These are phyloP conservation scores for Diophrys sp. DNA, from an alignment of 73 alveolate genomes.

Conservation along the genomic window DNA sequence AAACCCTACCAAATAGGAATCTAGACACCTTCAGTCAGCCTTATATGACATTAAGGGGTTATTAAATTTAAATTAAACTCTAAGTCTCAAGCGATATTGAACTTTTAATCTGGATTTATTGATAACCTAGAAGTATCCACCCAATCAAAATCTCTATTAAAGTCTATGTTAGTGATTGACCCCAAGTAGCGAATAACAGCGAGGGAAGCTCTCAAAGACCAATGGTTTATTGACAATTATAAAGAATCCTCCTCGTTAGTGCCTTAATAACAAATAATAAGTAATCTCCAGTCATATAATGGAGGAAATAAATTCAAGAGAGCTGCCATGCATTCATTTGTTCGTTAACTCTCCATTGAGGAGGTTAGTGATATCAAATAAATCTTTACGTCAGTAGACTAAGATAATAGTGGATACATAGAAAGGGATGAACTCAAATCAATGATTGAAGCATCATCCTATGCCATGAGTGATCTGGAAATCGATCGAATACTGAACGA, in stretches of 20 bases:
- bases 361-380: constrained; percentile 6
- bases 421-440: neutral
- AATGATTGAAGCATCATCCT: neutral
- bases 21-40: too few relatives aligned
- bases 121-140: constrained; percentile 54
- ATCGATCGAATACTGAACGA: too few relatives aligned
- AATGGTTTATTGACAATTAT: constrained; percentile 32
- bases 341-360: constrained; percentile 39
- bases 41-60: too few relatives aligned
- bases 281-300: neutral
- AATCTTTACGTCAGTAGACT: constrained; percentile 1
- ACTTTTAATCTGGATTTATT: neutral
- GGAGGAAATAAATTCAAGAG: neutral
- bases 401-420: neutral
- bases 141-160: constrained; percentile 43
- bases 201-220: constrained; percentile 31
- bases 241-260: neutral
- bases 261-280: neutral
- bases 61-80: neutral
- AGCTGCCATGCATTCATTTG: constrained; percentile 42
- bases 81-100: neutral
- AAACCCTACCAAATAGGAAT: too few relatives aligned
- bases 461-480: too few relatives aligned
- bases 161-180: constrained; percentile 27
- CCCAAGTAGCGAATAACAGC: constrained; percentile 34